These are phyloP conservation scores for Erodium texanum DNA, from an alignment of 441 rosid genomes.

Conservation along the genomic window DNA sequence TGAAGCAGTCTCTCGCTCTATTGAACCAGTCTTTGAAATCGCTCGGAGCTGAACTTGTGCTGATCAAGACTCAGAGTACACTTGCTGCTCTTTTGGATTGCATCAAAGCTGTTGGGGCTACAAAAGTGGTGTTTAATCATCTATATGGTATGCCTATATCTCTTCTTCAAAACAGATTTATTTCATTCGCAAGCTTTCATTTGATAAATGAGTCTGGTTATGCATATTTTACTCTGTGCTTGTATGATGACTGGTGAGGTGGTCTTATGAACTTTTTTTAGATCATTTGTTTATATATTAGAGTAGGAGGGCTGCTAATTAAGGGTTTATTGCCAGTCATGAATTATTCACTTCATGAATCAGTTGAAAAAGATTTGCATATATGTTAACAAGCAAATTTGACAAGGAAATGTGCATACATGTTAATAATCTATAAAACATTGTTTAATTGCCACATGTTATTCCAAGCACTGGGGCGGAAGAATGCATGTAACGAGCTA, in stretches of 20 bases:
- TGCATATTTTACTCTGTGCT: background rate
- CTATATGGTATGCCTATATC: conserved; percentile 52
- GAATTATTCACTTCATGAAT: no score
- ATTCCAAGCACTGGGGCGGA: no score
- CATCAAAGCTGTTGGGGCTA: conserved; percentile 77
- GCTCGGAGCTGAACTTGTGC: conserved; percentile 71
- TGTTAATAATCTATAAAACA: no score
- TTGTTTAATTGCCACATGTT: no score
- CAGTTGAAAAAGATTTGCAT: no score
- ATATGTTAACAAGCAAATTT: no score
- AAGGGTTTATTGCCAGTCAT: no score
- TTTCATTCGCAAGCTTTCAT: background rate
- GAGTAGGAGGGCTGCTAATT: no score
- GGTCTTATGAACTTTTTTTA: no score
- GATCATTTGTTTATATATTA: no score
- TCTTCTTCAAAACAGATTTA: conserved; percentile 1
- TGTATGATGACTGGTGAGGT: background rate
- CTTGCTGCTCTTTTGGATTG: conserved; percentile 72
- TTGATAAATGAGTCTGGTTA: no score
- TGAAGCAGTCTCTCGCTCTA: conserved; percentile 81
- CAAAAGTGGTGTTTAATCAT: conserved; percentile 79
- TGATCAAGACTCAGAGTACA: conserved; percentile 72
- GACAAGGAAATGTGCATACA: no score
- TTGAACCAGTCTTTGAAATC: conserved; percentile 78
- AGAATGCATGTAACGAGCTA: background rate